Percentiles rank a stretch among this genome's conserved stretches.
phyloP scores from a whole-genome alignment of 2,329 filamentous ascomycete species.

The Microcyclosporella mali region DNA sequence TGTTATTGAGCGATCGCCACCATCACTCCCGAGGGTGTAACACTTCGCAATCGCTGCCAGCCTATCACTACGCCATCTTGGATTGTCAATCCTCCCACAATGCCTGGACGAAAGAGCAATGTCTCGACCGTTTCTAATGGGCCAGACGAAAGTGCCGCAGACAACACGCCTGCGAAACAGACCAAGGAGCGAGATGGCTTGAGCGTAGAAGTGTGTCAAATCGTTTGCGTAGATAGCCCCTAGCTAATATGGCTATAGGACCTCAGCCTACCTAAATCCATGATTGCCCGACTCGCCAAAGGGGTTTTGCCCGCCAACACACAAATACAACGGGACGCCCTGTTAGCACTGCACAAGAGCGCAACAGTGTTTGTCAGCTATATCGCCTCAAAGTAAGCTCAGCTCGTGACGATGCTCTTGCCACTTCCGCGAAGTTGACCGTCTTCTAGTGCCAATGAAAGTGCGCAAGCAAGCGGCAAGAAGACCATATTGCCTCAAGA shows the following conservation, averaged over 20 bases:
- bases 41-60: background rate
- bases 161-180: conserved; percentile 23
- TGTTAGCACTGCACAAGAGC: conserved; percentile 72
- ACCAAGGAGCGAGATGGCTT: conserved; percentile 34
- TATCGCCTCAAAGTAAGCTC: conserved; percentile 63
- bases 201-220: conserved; percentile 38
- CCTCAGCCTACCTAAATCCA: conserved; percentile 63
- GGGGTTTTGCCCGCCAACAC: conserved; percentile 74
- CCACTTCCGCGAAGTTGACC: too few relatives aligned
- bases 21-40: background rate
- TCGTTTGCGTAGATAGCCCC: background rate
- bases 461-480: conserved; percentile 59
- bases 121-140: conserved; percentile 36
- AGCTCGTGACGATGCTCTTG: background rate
- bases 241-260: conserved; percentile 6
- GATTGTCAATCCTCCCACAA: conserved; percentile 18
- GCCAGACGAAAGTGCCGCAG: conserved; percentile 29
- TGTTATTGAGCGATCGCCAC: background rate
- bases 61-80: too few relatives aligned
- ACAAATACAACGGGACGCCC: conserved; percentile 75
- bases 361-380: conserved; percentile 81
- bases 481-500: conserved; percentile 73
- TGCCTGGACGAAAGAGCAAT: conserved; percentile 46
- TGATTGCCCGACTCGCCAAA: conserved; percentile 73
- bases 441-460: conserved; percentile 60